These are phyloP conservation scores for Xylaria curta DNA, from an alignment of 495 filamentous ascomycete genomes.

Conservation along the genomic window DNA sequence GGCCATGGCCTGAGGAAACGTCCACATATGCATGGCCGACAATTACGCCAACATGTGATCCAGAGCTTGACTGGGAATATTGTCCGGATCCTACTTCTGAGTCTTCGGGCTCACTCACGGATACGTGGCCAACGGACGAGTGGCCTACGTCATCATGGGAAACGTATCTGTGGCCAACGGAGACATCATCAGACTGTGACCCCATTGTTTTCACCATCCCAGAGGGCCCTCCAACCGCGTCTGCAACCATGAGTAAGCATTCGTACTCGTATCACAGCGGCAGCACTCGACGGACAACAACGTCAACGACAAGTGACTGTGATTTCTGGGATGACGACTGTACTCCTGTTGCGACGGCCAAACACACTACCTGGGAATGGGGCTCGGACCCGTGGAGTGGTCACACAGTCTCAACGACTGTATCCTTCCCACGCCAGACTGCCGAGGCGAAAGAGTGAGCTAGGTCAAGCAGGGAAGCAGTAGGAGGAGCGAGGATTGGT, in stretches of 20 bases:
- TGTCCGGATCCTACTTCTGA: background rate
- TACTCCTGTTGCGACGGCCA: background rate
- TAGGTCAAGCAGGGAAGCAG: background rate
- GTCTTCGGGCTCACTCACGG: background rate
- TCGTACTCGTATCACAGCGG: constrained; percentile 16
- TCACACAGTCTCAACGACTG: constrained; percentile 6
- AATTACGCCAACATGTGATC: constrained; percentile 2
- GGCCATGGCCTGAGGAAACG: background rate
- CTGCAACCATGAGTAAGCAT: background rate
- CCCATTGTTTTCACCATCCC: background rate
- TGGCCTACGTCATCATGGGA: constrained; percentile 11
- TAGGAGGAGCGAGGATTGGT: background rate
- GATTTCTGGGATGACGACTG: constrained; percentile 19
- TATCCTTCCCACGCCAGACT: background rate
- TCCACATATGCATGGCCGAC: background rate
- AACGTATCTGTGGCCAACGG: background rate
- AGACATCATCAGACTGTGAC: constrained; percentile 18
- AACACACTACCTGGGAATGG: constrained; percentile 7
- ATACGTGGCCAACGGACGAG: constrained; percentile 2
- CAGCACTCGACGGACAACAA: constrained; percentile 1
- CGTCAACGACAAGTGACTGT: constrained; percentile 17
- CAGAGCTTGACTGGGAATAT: background rate
- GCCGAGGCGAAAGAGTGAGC: background rate
- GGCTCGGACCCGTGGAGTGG: background rate
- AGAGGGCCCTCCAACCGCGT: background rate